phyloP scores from a whole-genome alignment of 139 green algal genomes.

The Raphidocelis subcapitata region DNA sequence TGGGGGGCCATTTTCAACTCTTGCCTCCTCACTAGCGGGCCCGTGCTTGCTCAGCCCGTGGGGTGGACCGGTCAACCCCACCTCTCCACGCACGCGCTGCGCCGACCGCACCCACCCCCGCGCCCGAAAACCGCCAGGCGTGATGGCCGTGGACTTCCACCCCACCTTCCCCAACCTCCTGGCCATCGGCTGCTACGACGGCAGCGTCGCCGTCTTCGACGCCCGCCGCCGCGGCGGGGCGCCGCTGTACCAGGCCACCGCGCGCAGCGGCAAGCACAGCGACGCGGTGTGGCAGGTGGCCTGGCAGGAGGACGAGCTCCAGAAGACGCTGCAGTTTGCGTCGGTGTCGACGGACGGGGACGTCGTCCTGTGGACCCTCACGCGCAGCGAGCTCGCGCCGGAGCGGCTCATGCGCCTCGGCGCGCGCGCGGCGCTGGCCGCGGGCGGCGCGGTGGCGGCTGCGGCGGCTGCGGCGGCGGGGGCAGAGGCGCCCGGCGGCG shows the following conservation, averaged over 20 bases:
- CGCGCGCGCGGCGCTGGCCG: too few relatives aligned
- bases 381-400: constrained; percentile 77
- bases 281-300: constrained; percentile 90
- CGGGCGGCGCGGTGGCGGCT: too few relatives aligned
- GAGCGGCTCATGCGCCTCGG: constrained; percentile 64
- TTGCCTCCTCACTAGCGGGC: too few relatives aligned
- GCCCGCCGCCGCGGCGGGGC: constrained; percentile 34
- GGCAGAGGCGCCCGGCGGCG: constrained; percentile 1
- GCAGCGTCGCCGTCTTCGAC: constrained; percentile 78
- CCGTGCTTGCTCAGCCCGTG: too few relatives aligned
- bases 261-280: constrained; percentile 74
- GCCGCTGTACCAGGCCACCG: constrained; percentile 68
- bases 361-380: constrained; percentile 85
- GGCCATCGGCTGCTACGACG: constrained; percentile 87
- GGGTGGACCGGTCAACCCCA: too few relatives aligned
- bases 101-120: too few relatives aligned
- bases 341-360: constrained; percentile 67
- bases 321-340: constrained; percentile 68
- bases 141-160: constrained; percentile 91
- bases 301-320: constrained; percentile 67
- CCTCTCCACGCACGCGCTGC: too few relatives aligned
- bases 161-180: constrained; percentile 80
- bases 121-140: constrained; percentile 56
- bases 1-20: too few relatives aligned
- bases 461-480: too few relatives aligned